phyloP scores from a whole-genome alignment of 768 basidiomycete species.

The Filobasidium floriforme region DNA sequence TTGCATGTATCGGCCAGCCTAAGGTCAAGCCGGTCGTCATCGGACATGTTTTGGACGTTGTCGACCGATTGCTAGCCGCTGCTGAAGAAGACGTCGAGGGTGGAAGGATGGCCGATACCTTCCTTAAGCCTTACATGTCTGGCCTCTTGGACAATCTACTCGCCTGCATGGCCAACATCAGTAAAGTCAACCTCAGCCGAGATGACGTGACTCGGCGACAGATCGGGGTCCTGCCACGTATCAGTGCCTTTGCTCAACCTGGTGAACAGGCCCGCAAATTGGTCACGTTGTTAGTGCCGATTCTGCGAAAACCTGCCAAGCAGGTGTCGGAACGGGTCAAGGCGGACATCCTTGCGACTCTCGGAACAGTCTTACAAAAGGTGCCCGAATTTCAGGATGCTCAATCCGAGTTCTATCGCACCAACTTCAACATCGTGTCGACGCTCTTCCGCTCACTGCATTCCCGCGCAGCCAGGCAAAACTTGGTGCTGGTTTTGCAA shows the following conservation, averaged over 20 bases:
- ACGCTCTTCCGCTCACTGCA: conserved; percentile 70
- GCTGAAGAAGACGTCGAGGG: conserved; percentile 49
- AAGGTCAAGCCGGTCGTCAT: conserved; percentile 83
- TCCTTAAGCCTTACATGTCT: conserved; percentile 65
- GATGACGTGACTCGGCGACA: conserved; percentile 66
- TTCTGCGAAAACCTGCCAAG: conserved; percentile 68
- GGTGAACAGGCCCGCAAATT: conserved; percentile 65
- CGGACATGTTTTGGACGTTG: conserved; percentile 71
- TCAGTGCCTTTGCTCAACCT: conserved; percentile 67
- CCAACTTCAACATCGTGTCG: conserved; percentile 53
- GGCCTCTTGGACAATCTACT: conserved; percentile 65
- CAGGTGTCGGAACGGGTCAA: conserved; percentile 79
- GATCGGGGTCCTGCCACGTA: conserved; percentile 67
- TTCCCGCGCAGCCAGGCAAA: conserved; percentile 61
- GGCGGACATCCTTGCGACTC: conserved; percentile 65
- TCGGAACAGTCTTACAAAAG: conserved; percentile 57
- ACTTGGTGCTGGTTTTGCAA: conserved; percentile 61
- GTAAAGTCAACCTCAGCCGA: conserved; percentile 35
- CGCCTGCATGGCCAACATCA: conserved; percentile 59
- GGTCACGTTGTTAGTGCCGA: conserved; percentile 64
- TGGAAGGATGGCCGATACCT: conserved; percentile 48
- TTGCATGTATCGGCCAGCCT: conserved; percentile 68
- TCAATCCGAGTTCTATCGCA: conserved; percentile 32
- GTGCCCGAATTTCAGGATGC: conserved; percentile 47
- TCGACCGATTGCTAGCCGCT: conserved; percentile 59